These are phyloP conservation scores for Penicillium brevicompactum DNA, from an alignment of 2,329 filamentous ascomycete species.

Conservation along the genomic window DNA sequence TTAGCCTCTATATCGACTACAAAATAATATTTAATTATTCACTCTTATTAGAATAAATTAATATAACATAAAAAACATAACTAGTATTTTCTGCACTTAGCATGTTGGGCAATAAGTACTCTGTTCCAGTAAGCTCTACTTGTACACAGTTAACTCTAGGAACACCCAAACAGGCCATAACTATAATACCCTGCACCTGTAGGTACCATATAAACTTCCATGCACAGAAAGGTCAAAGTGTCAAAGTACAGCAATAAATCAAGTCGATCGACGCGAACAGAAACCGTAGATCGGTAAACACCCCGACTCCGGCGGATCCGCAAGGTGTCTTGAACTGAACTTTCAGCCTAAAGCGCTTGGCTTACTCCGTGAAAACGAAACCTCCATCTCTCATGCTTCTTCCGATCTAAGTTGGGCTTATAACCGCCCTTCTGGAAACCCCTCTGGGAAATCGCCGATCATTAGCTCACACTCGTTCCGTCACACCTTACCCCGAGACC, in stretches of 20 bases:
- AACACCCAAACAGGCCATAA: no score
- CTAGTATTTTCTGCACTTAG: no score
- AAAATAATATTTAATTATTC: no score
- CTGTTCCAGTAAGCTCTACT: no score
- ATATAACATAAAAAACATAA: no score
- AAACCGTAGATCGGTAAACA: constrained; percentile 8
- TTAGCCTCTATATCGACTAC: neutral
- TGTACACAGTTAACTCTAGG: no score
- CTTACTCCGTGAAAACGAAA: neutral
- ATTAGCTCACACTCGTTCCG: neutral
- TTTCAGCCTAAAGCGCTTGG: constrained; percentile 7
- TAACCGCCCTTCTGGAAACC: constrained; percentile 14
- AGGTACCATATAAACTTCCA: no score
- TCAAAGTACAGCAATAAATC: neutral
- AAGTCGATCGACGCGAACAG: neutral
- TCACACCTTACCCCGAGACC: neutral
- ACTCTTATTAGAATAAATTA: no score
- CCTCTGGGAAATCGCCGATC: constrained; percentile 10
- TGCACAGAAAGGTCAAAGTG: neutral
- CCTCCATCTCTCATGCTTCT: constrained; percentile 5
- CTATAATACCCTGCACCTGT: no score
- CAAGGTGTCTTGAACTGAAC: constrained; percentile 4
- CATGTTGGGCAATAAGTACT: no score
- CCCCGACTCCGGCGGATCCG: constrained; percentile 10
- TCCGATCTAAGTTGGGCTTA: constrained; percentile 25